Evolutionary conservation across 2,329 filamentous ascomycete species (phyloP).

Genomic region (Domatiomyces catenatus): DNA sequence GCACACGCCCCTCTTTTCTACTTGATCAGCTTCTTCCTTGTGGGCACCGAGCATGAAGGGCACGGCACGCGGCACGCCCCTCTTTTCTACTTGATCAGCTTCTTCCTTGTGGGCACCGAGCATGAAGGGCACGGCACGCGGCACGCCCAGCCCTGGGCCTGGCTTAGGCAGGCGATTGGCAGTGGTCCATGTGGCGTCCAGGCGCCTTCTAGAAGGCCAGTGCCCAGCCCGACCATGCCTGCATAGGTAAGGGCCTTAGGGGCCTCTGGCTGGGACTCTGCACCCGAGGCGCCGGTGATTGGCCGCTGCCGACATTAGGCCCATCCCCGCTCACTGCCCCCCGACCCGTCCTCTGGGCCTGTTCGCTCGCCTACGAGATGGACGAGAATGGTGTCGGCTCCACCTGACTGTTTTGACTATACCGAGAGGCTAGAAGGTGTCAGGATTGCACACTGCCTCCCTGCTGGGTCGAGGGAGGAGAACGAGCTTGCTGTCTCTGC

Average conservation of each 20-base stretch:
- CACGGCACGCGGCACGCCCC: background rate
- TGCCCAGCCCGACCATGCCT: background rate
- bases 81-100: background rate
- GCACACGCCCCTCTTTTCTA: background rate
- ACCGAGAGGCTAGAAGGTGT: background rate
- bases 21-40: background rate
- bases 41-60: background rate
- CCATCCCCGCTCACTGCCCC: background rate
- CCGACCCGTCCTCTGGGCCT: background rate
- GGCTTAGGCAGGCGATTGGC: background rate
- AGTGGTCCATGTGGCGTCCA: background rate
- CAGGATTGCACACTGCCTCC: background rate
- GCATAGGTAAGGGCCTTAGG: background rate
- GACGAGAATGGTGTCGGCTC: background rate
- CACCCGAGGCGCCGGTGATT: background rate
- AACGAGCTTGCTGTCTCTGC: background rate
- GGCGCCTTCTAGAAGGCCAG: background rate
- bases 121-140: background rate
- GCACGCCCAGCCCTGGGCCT: background rate
- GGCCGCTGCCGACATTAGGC: background rate
- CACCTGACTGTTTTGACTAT: background rate
- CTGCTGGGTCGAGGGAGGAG: background rate
- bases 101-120: background rate
- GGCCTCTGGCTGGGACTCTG: background rate
- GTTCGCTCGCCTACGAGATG: background rate